These are phyloP conservation scores for Termitomyces sp. DNA, from an alignment of 768 basidiomycete species.

Conservation along the genomic window DNA sequence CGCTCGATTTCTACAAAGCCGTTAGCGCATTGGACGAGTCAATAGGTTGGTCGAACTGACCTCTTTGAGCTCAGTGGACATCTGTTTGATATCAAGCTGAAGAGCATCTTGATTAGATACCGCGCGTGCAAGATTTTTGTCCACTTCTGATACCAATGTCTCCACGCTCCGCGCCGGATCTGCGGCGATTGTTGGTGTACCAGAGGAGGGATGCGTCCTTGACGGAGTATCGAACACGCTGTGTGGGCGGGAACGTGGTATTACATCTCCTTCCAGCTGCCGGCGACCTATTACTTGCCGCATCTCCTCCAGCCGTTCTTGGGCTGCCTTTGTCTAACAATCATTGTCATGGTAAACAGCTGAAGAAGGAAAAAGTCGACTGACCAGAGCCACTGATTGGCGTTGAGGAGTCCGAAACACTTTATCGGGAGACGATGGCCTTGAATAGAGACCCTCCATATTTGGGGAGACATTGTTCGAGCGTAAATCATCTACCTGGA, in stretches of 20 bases:
- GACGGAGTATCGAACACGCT: constrained; percentile 31
- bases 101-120: constrained; percentile 53
- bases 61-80: constrained; percentile 54
- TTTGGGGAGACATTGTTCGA: constrained; percentile 14
- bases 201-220: constrained; percentile 6
- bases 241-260: constrained; percentile 45
- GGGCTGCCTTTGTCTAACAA: constrained; percentile 66
- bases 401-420: constrained; percentile 44
- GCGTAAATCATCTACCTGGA: constrained; percentile 54
- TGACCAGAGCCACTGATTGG: constrained; percentile 38
- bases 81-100: constrained; percentile 42
- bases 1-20: constrained; percentile 45
- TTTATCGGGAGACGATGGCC: constrained; percentile 59
- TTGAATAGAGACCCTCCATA: constrained; percentile 31
- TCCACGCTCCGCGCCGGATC: constrained; percentile 46
- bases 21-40: neutral
- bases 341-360: neutral
- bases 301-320: constrained; percentile 83
- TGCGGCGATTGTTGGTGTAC: constrained; percentile 20
- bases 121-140: constrained; percentile 50
- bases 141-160: constrained; percentile 52
- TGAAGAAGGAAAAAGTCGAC: constrained; percentile 6
- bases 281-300: constrained; percentile 64
- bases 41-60: constrained; percentile 31
- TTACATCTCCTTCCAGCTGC: constrained; percentile 39